These are phyloP conservation scores for Monsonia emarginata DNA, from an alignment of 441 rosid genomes.

Conservation along the genomic window DNA sequence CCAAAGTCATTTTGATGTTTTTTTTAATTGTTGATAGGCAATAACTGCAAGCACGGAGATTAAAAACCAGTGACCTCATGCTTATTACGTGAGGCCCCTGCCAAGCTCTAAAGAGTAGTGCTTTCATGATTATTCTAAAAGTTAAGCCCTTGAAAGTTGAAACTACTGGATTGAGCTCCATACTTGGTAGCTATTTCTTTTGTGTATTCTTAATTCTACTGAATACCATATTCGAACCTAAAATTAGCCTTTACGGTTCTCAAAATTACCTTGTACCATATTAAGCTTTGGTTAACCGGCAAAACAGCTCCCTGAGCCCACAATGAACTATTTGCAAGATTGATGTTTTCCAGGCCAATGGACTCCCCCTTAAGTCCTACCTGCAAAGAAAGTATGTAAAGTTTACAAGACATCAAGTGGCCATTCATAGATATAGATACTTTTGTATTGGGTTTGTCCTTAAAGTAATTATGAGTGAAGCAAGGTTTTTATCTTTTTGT, in stretches of 20 bases:
- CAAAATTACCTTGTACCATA: constrained; percentile 52
- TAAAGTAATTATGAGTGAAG: too few species aligned
- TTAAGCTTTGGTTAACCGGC: constrained; percentile 39
- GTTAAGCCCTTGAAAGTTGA: too few species aligned
- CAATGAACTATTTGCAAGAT: constrained; percentile 38
- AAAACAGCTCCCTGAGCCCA: constrained; percentile 34
- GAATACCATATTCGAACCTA: background rate
- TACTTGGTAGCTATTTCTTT: background rate
- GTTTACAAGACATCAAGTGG: background rate
- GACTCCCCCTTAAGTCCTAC: constrained; percentile 57
- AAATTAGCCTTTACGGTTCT: background rate
- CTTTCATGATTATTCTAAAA: too few species aligned
- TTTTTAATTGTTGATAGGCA: too few species aligned
- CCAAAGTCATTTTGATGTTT: too few species aligned
- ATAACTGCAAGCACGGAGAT: too few species aligned
- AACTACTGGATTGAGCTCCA: too few species aligned
- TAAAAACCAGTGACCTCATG: background rate
- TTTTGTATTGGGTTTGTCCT: background rate
- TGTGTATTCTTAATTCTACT: background rate
- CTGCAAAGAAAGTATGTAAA: constrained; percentile 23
- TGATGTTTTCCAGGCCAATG: constrained; percentile 34
- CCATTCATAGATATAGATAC: background rate
- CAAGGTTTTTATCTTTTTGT: background rate
- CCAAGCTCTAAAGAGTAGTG: too few species aligned
- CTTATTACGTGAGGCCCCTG: too few species aligned